phyloP scores from a whole-genome alignment of 331 rosid genomes.

The Quercus phellos region DNA sequence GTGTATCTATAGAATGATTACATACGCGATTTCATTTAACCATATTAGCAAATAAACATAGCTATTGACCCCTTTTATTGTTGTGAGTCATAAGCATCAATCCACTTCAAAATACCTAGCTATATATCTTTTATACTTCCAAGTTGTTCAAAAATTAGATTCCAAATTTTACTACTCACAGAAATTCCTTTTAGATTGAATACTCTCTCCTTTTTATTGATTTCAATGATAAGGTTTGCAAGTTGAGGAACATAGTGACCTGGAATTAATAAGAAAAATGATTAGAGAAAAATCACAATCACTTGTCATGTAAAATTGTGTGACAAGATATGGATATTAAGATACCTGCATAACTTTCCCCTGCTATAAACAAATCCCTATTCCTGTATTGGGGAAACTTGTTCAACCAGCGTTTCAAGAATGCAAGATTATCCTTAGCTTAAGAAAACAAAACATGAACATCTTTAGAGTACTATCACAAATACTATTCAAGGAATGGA shows the following conservation, averaged over 20 bases:
- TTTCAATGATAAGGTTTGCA: constrained; percentile 59
- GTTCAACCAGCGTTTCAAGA: constrained; percentile 72
- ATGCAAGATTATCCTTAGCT: constrained; percentile 81
- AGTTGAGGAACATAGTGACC: constrained; percentile 93
- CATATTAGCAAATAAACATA: too few relatives aligned
- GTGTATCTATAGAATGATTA: too few relatives aligned
- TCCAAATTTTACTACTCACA: constrained; percentile 33
- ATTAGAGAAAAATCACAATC: not conserved
- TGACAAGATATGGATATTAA: too few relatives aligned
- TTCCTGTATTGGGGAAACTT: constrained; percentile 56
- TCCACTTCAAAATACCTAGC: too few relatives aligned
- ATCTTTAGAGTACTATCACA: constrained; percentile 22
- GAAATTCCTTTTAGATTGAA: constrained; percentile 76
- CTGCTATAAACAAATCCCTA: constrained; percentile 56
- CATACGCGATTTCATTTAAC: too few relatives aligned
- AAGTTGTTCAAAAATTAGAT: not conserved
- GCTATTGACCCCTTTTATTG: too few relatives aligned
- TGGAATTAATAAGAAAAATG: constrained; percentile 19
- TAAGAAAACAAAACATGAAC: constrained; percentile 26
- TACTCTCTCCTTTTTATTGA: constrained; percentile 40
- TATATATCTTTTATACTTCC: too few relatives aligned
- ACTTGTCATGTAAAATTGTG: not conserved
- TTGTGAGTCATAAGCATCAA: too few relatives aligned
- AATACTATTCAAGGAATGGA: not conserved
- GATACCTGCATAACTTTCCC: constrained; percentile 95